Conservation (phyloP, 306 rosid species). For the Cercis canadensis region DNA sequence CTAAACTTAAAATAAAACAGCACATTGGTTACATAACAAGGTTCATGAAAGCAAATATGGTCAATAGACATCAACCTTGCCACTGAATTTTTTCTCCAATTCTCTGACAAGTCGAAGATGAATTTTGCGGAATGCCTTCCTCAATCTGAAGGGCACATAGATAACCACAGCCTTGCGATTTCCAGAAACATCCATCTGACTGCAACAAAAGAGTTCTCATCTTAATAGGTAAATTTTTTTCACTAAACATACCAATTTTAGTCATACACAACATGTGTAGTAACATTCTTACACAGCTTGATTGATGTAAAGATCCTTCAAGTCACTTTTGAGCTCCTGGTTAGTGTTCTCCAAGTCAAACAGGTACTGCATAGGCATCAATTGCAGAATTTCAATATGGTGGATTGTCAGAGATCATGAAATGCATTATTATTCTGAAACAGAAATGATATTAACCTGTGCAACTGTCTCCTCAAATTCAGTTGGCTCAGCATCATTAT, state of each 20-base stretch:
- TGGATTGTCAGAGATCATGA: neutral
- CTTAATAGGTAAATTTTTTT: neutral
- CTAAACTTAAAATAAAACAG: neutral
- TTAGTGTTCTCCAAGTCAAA: constrained; percentile 85
- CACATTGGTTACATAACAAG: neutral
- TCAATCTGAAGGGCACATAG: constrained; percentile 68
- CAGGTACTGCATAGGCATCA: constrained; percentile 49
- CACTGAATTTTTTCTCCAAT: constrained; percentile 79
- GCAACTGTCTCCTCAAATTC: constrained; percentile 80
- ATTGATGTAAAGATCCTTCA: constrained; percentile 73
- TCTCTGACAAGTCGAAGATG: constrained; percentile 76
- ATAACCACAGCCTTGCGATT: constrained; percentile 75
- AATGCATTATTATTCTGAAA: neutral
- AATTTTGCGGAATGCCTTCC: constrained; percentile 74
- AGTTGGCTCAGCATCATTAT: constrained; percentile 66
- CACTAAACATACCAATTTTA: neutral
- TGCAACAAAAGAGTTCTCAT: constrained; percentile 26
- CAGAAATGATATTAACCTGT: constrained; percentile 45
- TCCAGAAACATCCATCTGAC: constrained; percentile 68
- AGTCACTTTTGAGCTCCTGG: constrained; percentile 74
- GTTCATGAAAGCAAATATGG: neutral
- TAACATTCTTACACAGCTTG: constrained; percentile 58
- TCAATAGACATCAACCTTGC: constrained; percentile 53
- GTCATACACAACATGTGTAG: neutral
- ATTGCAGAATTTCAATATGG: neutral